Evolutionary conservation across 768 basidiomycete genomes (phyloP), one percentile per base, ranked within the genome.

Genomic region (Candolleomyces efflorescens): DNA sequence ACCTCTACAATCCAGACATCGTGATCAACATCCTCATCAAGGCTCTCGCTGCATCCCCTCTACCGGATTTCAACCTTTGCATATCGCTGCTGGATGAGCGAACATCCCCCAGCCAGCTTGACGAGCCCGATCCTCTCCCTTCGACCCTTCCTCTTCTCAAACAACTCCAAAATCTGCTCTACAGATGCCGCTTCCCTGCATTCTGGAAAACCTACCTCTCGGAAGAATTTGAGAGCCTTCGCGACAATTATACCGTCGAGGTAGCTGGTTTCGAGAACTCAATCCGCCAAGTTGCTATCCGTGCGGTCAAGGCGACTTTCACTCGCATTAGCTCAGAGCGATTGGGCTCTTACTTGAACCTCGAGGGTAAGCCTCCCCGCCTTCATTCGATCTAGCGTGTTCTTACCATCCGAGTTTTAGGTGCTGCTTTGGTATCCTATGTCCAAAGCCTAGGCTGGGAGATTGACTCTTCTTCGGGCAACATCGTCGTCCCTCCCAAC

Each of bases 21-120:
- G 90, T 94, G 64, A 81, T 95, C 71, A 92, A 97, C 76, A 91
- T 98, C 72, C 90, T 99, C 68, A 82, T 95, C 70, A 95, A 95
- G 78, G 82, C 94, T 24, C 81, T 97, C 57, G 87, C 91, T 41
- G 84, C 91, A 1, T 80, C 87, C 50, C 92, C 94, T 36, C 81
- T 88, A 46, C 91, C 95, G 56, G 96, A 99, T 69, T 99, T 96
- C 77, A 89, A 91, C 66, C 89, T 98, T 62, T 95, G 91, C 65
- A 83, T 96, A 63, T 91, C 95, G 49, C 82, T 99, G n/a, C 78
- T 95, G 39, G 90, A 93, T 59, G 92, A 94, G 63, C 82, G 86
- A 48, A 70, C 80, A 17, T 66, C 73, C 51, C 83, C 71, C 58
- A 58, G 78, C 44, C 79, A 78, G 62, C 73, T 84, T 11, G 90